Evolutionary conservation across 2,329 filamentous ascomycete genomes (phyloP), one percentile per base, ranked within the genome.

Genomic region (Myriangium duriaei): DNA sequence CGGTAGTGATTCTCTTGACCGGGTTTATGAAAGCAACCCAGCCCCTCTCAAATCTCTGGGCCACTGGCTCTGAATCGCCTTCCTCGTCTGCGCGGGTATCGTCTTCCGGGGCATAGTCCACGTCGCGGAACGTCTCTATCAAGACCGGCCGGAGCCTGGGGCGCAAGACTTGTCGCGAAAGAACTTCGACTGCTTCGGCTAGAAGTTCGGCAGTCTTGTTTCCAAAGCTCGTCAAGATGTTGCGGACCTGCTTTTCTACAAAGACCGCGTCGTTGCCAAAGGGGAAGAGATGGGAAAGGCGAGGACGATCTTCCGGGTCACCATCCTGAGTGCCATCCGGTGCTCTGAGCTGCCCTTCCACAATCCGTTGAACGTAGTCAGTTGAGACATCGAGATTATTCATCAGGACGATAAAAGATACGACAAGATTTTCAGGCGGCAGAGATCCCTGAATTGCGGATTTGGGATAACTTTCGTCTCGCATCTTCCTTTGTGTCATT

Each of bases 401-500:
- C 59, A 95, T 85, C 32, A 95, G 71, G 14, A 96, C 79, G 11
- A 95, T 76, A 57, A 98, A 98, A 3, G 81, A 71, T 36, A 96
- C 74, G 46, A 95, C 81, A 49, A 80, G 84, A 50, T 86, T 78
- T 57, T 98, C 91, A 0, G 87, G 84, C 1, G 88, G 88, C 31
- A 87, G 70, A 1, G 77, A 81, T 28, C 86, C 86, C 56, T 85
- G 79, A 1, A 87, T 73, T 0, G 75, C 64, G 2, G 84, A 69
- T 51, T 81, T 84, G 0, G 88, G 91, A 53, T 95, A 96, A 44
- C 79, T 81, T 58, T 98, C 91, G 55, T 96, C 86, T 31, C 86
- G 77, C 91, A 98, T 96, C 61, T 93, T 94, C 42, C 88, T 79
- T 58, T 96, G 88, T 28, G 94, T 79, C 86, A 98, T 95, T 51